phyloP scores from a whole-genome alignment of 163 green algal genomes.

The Chlamydomonas reinhardtii region DNA sequence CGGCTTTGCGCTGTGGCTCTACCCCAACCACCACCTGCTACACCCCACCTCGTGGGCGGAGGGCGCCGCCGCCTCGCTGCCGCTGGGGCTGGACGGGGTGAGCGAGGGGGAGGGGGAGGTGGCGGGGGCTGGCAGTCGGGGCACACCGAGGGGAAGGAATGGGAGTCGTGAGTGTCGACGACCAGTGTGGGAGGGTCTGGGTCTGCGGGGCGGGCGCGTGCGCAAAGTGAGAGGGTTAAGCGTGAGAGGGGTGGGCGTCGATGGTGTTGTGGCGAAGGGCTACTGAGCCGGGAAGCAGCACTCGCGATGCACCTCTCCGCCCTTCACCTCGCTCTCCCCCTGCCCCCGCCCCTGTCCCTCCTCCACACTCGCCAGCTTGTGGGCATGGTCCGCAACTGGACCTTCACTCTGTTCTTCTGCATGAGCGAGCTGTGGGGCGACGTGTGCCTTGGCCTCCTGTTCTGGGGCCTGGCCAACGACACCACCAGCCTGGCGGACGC shows the following conservation, averaged over 20 bases:
- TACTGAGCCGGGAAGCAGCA: too few species aligned
- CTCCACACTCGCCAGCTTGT: conserved; percentile 17
- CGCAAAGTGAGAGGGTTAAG: too few species aligned
- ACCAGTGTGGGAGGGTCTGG: too few species aligned
- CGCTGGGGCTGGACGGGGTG: conserved; percentile 56
- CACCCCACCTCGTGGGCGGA: conserved; percentile 71
- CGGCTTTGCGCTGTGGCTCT: conserved; percentile 86
- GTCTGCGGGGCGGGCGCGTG: too few species aligned
- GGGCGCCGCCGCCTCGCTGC: background rate
- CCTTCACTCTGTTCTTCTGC: conserved; percentile 97
- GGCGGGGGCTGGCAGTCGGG: too few species aligned
- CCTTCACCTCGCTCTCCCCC: too few species aligned
- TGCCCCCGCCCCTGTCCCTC: background rate
- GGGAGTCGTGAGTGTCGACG: too few species aligned
- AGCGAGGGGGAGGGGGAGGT: background rate
- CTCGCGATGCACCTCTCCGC: too few species aligned
- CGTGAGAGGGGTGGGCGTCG: too few species aligned
- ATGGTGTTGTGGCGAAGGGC: too few species aligned
- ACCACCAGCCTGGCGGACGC: conserved; percentile 90
- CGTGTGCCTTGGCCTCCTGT: conserved; percentile 93
- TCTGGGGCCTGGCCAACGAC: conserved; percentile 96
- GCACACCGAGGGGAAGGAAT: too few species aligned
- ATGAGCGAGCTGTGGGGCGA: conserved; percentile 95
- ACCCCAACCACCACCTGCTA: conserved; percentile 85
- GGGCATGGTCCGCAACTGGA: conserved; percentile 92